Evolutionary conservation across 208 protist species (phyloP), one percentile per base, ranked within the genome.

Genomic region (Entamoeba invadens): DNA sequence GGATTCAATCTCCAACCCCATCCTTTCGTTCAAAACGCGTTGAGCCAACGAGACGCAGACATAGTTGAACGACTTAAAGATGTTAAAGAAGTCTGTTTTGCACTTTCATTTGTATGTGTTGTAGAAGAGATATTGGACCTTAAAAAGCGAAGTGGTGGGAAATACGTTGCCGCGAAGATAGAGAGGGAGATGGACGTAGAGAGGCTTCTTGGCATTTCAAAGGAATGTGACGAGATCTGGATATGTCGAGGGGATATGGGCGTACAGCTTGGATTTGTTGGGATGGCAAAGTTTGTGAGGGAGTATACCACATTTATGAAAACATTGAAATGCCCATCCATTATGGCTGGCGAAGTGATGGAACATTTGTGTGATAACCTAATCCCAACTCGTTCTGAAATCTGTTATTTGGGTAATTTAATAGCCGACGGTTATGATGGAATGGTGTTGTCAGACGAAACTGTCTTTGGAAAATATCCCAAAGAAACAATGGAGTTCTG

Each of bases 1-100:
- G 93, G 93, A 31, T n/a, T 94, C 44, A 94, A 94, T 50, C 25
- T 94, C 4, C 6, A 38, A 21, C 93, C 93, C 25, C 93, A 94
- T 46, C 93, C 93, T 2, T n/a, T 21, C 10, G 0, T 38, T n/a
- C 31, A 16, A 31, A 91, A 14, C 45, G 4, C 12, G 38, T 51
- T 94, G 16, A 91, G 25, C 57, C 16, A 46, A 42, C 10, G 44
- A 44, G 93, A 94, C 44, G 31, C 47, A 31, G 93, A 94, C 16
- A 25, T 94, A 44, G 50, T 94, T 92, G 38, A 45, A 44, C 12
- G 25, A 18, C 21, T 16, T 44, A 92, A 92, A 4, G 18, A 44
- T 5, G 6, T 91, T 44, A 18, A 44, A 35, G n/a, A 44, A 51
- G n/a, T 94, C 5, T 18, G 45, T 51, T 91, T 45, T 91, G 46